Base-by-base conservation (phyloP, 176 grass and related monocot species). In the Bolboschoenus planiculmis region DNA sequence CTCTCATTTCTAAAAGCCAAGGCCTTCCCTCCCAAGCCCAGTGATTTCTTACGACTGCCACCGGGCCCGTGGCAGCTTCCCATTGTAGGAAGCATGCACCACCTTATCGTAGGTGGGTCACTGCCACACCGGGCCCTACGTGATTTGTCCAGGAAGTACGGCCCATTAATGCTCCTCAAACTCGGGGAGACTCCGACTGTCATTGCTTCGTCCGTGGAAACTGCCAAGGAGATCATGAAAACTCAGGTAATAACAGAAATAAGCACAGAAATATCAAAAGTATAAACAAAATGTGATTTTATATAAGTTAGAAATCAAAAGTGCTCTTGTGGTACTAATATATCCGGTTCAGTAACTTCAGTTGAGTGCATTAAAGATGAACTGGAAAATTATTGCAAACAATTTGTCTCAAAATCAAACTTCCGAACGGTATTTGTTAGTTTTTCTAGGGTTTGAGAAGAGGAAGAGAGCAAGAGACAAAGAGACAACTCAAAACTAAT, bases 91-190 rank as follows among this genome's bases (percentile, higher is more conserved):
- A 84, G 83, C 75, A 14, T 94, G 20, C 92, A 94, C 83, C 92
- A 94, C 85, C 24, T 94, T 46, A 53, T 56, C 10, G 24, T 81
- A 24, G 78, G 56, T 44, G 85, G 89, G 0, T 2, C 67, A 34
- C 87, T 88, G 23, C 89, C 85, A 5, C 80, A 92, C 75, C 89
- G 63, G 10, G 88, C 81, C 1, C 76, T 95, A 56, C 86, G 86
- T 6, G 79, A 68, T 30, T 47, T 87, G 55, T 61, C 84, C 2
- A 76, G 18, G 0, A 83, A 78, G 3, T 79, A 84, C 57, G 91
- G 91, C 6, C 88, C 88, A 0, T 51, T 91, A 10, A 86, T 92
- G 86, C 85, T 90, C 59, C 90, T 95, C 84, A 78, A 84, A 56
- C 36, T 92, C 65, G 93, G 93, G 30, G 86, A 92, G 79, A 85